Base-by-base conservation (phyloP, 1,284 basidiomycete species). In the Chondrostereum purpureum region DNA sequence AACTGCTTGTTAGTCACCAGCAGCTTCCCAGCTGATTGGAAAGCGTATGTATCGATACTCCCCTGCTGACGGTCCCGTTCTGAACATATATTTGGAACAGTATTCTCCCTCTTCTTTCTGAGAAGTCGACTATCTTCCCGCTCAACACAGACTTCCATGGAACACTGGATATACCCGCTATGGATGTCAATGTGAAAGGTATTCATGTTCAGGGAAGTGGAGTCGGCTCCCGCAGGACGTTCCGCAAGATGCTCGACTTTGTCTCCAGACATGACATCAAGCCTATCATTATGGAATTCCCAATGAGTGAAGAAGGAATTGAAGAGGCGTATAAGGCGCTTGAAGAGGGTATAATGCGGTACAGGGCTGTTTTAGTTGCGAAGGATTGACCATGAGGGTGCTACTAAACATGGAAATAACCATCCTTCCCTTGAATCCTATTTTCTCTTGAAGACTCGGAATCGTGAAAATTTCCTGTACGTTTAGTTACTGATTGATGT, bases 321-420 rank as follows among this genome's bases (percentile, higher is more conserved):
- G 47, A 47, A 12, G 49, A 53, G 18, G 57, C 58, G 4, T 41
- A 58, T 17, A 33, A 42, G 12, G 50, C 44, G 27, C 42, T 59
- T 22, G 35, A 53, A 16, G 50, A 50, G 4, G 58, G 58, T 6
- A 49, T 53, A 24, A 49, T 58, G 51, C 47, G 55, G 22, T 59
- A 59, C 39, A 47, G 57, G 5, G 58, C 44, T 3, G 58, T 59
- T 14, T 44, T 58, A 22, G 51, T 54, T 14, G 47, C 47, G 18
- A 5, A 50, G 24, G 44, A 31, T 31, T n/a, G n/a, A n/a, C n/a
- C n/a, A n/a, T n/a, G n/a, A n/a, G n/a, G n/a, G n/a, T n/a, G n/a
- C n/a, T n/a, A n/a, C n/a, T n/a, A n/a, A n/a, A n/a, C n/a, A n/a
- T n/a, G n/a, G n/a, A n/a, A n/a, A n/a, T n/a, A n/a, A n/a, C n/a